These are phyloP conservation scores for Diaporthe eres DNA, from an alignment of 2,329 filamentous ascomycete species.

Conservation along the genomic window DNA sequence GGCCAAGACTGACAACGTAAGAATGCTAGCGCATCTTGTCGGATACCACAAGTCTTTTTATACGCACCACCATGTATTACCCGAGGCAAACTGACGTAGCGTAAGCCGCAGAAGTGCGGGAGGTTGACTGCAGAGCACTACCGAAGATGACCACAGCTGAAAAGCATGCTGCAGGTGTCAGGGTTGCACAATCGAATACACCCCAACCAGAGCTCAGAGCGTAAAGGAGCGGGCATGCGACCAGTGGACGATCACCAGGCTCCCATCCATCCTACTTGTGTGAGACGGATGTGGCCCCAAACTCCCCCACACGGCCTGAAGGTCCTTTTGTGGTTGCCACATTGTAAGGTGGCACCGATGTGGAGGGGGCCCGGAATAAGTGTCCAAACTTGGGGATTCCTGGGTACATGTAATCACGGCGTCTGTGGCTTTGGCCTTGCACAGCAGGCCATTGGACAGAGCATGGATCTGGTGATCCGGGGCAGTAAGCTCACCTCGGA, in stretches of 20 bases:
- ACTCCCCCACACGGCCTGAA: not conserved
- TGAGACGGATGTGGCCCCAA: slow-evolving; percentile 17
- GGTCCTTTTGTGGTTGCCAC: slow-evolving; percentile 19
- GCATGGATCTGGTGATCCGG: not conserved
- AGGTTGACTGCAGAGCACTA: slow-evolving; percentile 14
- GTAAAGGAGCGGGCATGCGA: slow-evolving; percentile 20
- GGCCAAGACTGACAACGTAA: not conserved
- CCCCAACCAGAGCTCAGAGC: slow-evolving; percentile 24
- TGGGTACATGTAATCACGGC: not conserved
- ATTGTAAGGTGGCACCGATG: not conserved
- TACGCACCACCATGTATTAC: not conserved
- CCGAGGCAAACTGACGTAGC: slow-evolving; percentile 19
- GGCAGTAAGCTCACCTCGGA: not conserved
- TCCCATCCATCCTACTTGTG: not conserved
- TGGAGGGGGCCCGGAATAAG: not conserved
- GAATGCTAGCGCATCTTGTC: not conserved
- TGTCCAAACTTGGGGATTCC: not conserved
- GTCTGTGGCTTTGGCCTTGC: not conserved
- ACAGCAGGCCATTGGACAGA: not conserved
- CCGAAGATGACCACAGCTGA: slow-evolving; percentile 27
- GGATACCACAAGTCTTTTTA: slow-evolving; percentile 22
- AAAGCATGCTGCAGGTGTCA: not conserved
- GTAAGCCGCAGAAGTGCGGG: slow-evolving; percentile 12
- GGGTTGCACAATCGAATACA: not conserved
- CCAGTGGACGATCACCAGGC: slow-evolving; percentile 20